These are phyloP conservation scores for Macrophomina tecta DNA, from an alignment of 2,329 filamentous ascomycete genomes.

Conservation along the genomic window DNA sequence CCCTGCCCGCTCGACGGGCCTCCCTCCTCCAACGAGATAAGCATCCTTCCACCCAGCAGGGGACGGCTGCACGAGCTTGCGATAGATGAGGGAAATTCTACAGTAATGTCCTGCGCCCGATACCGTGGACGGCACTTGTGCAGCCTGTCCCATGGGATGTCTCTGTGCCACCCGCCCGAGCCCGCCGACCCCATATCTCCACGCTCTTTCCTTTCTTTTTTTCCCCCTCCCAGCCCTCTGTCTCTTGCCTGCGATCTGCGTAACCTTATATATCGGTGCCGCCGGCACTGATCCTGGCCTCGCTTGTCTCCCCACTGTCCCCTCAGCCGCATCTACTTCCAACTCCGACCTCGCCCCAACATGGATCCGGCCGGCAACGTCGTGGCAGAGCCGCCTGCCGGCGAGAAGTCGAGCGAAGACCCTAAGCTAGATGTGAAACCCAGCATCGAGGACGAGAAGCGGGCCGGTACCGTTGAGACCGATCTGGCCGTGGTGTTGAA, in stretches of 20 bases:
- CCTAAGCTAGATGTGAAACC: background rate
- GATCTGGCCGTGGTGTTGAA: conserved; percentile 25
- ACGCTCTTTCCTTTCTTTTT: background rate
- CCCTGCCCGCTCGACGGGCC: background rate
- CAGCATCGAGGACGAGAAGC: conserved; percentile 11
- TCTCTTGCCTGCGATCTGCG: background rate
- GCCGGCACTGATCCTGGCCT: background rate
- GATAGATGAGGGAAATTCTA: conserved; percentile 8
- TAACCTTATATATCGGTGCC: conserved; percentile 10
- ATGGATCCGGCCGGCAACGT: conserved; percentile 10
- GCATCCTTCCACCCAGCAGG: conserved; percentile 6
- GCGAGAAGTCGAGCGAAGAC: background rate
- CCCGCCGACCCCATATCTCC: background rate
- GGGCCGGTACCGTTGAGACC: conserved; percentile 2
- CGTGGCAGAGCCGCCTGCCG: background rate
- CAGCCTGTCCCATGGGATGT: background rate
- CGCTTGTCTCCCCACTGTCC: background rate
- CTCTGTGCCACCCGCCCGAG: background rate
- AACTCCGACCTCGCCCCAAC: background rate
- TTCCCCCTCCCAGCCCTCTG: background rate
- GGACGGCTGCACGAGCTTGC: background rate
- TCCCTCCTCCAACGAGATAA: conserved; percentile 18
- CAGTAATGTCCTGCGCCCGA: background rate
- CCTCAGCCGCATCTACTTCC: background rate
- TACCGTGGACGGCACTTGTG: background rate